A percentile compares a stretch with the other conserved stretches of the same genome.
phyloP scores from a whole-genome alignment of 805 yeast species.

The Zygosaccharomyces pseudorouxii region DNA sequence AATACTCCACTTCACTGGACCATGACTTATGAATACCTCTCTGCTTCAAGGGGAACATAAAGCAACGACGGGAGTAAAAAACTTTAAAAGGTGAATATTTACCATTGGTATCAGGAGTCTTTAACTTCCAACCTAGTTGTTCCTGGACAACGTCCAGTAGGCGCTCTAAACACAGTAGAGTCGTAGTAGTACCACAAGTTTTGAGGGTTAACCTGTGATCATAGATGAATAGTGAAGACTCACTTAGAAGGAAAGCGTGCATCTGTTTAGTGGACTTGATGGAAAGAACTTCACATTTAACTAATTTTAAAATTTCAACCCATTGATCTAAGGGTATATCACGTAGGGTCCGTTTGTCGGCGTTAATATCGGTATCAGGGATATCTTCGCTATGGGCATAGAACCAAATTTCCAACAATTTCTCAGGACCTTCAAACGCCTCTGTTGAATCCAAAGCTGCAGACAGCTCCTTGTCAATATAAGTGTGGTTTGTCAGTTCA shows the following conservation, averaged over 20 bases:
- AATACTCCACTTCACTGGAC: constrained; percentile 69
- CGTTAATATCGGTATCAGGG: constrained; percentile 25
- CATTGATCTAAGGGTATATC: constrained; percentile 61
- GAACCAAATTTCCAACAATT: constrained; percentile 86
- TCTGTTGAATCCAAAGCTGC: constrained; percentile 77
- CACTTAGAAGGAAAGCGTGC: constrained; percentile 84
- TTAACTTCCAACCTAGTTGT: constrained; percentile 41
- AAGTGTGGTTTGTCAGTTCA: constrained; percentile 40
- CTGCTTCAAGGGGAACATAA: constrained; percentile 89
- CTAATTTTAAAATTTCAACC: constrained; percentile 71
- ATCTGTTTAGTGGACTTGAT: constrained; percentile 58
- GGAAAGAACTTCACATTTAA: constrained; percentile 84
- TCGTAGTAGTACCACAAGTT: constrained; percentile 95
- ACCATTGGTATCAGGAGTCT: constrained; percentile 9
- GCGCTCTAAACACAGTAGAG: constrained; percentile 67
- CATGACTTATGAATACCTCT: constrained; percentile 76
- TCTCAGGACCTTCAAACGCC: constrained; percentile 98
- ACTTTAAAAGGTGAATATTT: constrained; percentile 51
- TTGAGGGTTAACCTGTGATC: constrained; percentile 80
- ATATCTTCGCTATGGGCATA: constrained; percentile 44
- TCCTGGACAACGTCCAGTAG: constrained; percentile 49
- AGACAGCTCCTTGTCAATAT: constrained; percentile 75
- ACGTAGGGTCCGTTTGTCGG: constrained; percentile 47
- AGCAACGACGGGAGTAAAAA: constrained; percentile 86
- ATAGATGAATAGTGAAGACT: constrained; percentile 85